These are phyloP conservation scores for Syzygium oleosum DNA, from an alignment of 345 rosid genomes.

Conservation along the genomic window DNA sequence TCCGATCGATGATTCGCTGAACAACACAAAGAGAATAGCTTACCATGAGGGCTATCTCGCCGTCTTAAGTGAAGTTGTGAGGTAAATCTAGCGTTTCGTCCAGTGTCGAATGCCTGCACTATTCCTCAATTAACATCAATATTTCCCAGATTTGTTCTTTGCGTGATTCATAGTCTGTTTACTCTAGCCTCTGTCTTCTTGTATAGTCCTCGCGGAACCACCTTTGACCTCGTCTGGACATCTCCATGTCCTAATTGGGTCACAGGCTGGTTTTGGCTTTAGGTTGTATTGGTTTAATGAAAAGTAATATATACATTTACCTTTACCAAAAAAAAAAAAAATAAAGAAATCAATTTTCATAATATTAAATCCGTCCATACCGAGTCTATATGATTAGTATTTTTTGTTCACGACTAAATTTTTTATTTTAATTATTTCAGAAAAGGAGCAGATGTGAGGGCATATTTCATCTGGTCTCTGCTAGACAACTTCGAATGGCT, in stretches of 20 bases:
- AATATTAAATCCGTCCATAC: background rate
- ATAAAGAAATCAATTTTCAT: background rate
- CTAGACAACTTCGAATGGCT: slow-evolving; percentile 11
- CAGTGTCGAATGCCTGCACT: background rate
- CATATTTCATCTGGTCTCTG: slow-evolving; percentile 7
- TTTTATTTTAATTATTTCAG: background rate
- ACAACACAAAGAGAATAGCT: slow-evolving; percentile 11
- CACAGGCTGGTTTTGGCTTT: no score
- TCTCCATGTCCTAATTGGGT: no score
- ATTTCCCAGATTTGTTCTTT: background rate
- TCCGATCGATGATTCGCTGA: slow-evolving; percentile 1
- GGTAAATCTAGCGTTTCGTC: background rate
- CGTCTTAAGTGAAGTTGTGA: slow-evolving; percentile 5
- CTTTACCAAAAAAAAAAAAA: no score
- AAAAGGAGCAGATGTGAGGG: slow-evolving; percentile 11
- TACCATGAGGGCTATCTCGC: slow-evolving; percentile 9
- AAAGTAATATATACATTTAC: no score
- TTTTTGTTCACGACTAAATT: background rate
- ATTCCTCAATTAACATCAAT: background rate
- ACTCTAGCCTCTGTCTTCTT: no score
- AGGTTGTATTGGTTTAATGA: no score
- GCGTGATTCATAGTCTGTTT: background rate
- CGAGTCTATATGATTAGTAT: background rate
- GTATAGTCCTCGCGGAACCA: no score
- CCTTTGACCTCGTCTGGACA: no score